These are phyloP conservation scores for Eucalyptus curtisii DNA, from an alignment of 345 rosid species.

Conservation along the genomic window DNA sequence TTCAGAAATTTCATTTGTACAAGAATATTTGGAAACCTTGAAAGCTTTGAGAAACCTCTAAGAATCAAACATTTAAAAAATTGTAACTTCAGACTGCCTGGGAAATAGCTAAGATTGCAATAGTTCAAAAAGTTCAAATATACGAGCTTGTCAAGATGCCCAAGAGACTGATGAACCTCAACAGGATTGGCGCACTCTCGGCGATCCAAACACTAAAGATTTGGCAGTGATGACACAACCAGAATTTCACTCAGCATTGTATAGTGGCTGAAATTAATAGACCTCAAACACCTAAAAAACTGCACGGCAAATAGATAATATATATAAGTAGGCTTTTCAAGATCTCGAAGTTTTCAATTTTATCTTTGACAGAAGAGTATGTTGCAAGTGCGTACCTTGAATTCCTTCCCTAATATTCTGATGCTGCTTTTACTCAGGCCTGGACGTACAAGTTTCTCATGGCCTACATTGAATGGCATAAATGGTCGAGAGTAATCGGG, in stretches of 20 bases:
- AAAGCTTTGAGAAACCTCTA: too few relatives aligned
- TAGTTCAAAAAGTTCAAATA: too few relatives aligned
- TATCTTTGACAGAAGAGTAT: not conserved
- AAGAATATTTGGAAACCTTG: too few relatives aligned
- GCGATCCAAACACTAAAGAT: not conserved
- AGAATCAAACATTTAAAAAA: too few relatives aligned
- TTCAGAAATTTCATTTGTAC: too few relatives aligned
- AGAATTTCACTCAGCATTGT: not conserved
- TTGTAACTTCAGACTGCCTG: too few relatives aligned
- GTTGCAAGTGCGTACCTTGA: not conserved
- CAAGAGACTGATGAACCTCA: too few relatives aligned
- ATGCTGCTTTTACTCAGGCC: not conserved
- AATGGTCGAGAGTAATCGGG: not conserved
- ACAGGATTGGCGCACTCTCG: too few relatives aligned
- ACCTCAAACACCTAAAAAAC: not conserved
- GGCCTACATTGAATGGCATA: not conserved
- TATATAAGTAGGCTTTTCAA: not conserved
- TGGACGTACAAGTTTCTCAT: not conserved
- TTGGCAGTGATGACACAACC: not conserved
- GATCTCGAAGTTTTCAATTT: not conserved
- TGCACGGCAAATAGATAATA: not conserved
- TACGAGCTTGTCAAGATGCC: too few relatives aligned
- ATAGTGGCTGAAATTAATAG: not conserved
- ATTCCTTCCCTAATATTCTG: not conserved
- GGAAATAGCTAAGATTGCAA: too few relatives aligned